Conservation (phyloP, 1,139 yeast species). For the Yamadazyma friedrichii region DNA sequence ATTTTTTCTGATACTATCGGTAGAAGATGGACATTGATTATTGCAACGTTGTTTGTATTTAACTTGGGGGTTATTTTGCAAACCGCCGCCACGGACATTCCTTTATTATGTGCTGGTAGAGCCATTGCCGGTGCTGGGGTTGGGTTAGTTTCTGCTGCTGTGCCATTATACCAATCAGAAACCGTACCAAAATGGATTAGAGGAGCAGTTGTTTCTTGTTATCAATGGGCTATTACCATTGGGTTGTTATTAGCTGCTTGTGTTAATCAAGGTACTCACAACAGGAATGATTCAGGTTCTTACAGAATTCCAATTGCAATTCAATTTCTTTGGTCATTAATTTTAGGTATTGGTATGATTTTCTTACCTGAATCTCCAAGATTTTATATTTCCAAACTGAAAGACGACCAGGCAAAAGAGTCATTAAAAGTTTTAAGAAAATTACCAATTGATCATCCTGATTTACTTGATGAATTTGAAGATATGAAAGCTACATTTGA, state of each 20-base stretch:
- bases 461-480: conserved; percentile 34
- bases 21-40: conserved; percentile 48
- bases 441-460: conserved; percentile 38
- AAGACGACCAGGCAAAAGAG: conserved; percentile 53
- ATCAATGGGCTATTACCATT: conserved; percentile 65
- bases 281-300: conserved; percentile 48
- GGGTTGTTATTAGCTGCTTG: conserved; percentile 63
- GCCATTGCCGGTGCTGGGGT: conserved; percentile 65
- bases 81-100: conserved; percentile 46
- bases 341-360: conserved; percentile 53
- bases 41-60: conserved; percentile 51
- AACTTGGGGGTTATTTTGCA: conserved; percentile 60
- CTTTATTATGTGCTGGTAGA: conserved; percentile 48
- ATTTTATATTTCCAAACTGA: conserved; percentile 54
- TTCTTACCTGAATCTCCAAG: conserved; percentile 81
- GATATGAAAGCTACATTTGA: conserved; percentile 39
- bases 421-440: conserved; percentile 33
- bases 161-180: conserved; percentile 67
- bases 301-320: conserved; percentile 66
- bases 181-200: conserved; percentile 66
- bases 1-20: conserved; percentile 55
- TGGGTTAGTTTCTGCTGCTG: conserved; percentile 60
- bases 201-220: conserved; percentile 65
- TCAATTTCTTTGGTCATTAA: conserved; percentile 38
- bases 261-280: conserved; percentile 58